Conservation (phyloP, 139 green algal genomes). For the Protoeuglena noctilucae region DNA sequence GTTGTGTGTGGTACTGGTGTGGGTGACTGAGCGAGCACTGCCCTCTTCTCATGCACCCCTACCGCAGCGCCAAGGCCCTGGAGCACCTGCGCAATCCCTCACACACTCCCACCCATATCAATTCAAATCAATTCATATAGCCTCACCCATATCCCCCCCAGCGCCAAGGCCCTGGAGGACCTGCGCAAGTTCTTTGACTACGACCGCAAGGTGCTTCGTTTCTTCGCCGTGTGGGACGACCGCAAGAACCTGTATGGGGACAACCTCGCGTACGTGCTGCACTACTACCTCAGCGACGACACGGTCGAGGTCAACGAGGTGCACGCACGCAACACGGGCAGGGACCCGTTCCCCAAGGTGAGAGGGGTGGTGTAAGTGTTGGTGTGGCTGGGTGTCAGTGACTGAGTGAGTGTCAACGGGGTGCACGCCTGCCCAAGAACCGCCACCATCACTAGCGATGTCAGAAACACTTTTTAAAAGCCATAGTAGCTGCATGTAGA, state of each 20-base stretch:
- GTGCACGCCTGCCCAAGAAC: not conserved
- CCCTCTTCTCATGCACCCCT: no score
- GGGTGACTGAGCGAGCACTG: not conserved
- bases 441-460: not conserved
- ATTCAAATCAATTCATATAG: no score
- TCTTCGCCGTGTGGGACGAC: constrained; percentile 11
- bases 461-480: not conserved
- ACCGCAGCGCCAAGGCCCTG: not conserved
- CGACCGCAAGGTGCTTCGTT: constrained; percentile 11
- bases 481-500: constrained; percentile 8
- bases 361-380: no score
- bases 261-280: constrained; percentile 5
- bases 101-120: no score
- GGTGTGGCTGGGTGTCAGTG: no score
- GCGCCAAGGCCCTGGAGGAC: not conserved
- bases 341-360: constrained; percentile 14
- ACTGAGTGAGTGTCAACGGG: no score
- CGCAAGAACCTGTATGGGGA: constrained; percentile 7
- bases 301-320: constrained; percentile 8
- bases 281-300: constrained; percentile 12
- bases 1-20: not conserved
- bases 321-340: constrained; percentile 4
- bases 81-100: no score
- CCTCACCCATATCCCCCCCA: no score
- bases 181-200: constrained; percentile 6